Conservation (phyloP, 371 early-diverging fungal genomes). For the Sporodiniella umbellata region DNA sequence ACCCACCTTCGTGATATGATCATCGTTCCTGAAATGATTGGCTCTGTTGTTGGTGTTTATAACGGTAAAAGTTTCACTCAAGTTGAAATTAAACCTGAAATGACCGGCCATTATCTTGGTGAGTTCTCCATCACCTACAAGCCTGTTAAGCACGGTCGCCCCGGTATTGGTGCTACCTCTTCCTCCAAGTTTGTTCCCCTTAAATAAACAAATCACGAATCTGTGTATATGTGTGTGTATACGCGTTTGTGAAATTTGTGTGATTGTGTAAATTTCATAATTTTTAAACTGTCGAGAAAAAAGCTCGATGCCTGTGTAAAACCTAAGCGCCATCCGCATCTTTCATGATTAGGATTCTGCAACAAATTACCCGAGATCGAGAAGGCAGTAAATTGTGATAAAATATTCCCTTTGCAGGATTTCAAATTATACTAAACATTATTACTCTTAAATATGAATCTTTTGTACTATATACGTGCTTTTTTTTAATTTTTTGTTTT, state of each 20-base stretch:
- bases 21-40: constrained; percentile 99
- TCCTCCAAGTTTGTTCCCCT: constrained; percentile 57
- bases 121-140: constrained; percentile 96
- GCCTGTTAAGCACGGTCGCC: constrained; percentile 98
- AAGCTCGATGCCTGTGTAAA: too few species aligned
- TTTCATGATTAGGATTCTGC: too few species aligned
- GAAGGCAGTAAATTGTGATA: too few species aligned
- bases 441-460: not conserved
- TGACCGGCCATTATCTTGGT: constrained; percentile 99
- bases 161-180: constrained; percentile 98
- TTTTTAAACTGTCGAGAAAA: too few species aligned
- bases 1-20: constrained; percentile 99
- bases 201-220: constrained; percentile 12
- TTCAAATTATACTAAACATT: not conserved
- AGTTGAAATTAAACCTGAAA: constrained; percentile 99
- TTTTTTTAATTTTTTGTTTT: not conserved
- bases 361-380: too few species aligned
- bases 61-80: constrained; percentile 99
- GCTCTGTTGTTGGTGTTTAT: constrained; percentile 97
- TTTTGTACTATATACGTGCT: not conserved
- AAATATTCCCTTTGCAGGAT: not conserved
- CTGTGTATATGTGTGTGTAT: too few species aligned
- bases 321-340: too few species aligned
- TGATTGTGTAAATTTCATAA: too few species aligned
- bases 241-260: too few species aligned